Evolutionary conservation across 1,284 basidiomycete species (phyloP).

Genomic region (Clitocybe nebularis): DNA sequence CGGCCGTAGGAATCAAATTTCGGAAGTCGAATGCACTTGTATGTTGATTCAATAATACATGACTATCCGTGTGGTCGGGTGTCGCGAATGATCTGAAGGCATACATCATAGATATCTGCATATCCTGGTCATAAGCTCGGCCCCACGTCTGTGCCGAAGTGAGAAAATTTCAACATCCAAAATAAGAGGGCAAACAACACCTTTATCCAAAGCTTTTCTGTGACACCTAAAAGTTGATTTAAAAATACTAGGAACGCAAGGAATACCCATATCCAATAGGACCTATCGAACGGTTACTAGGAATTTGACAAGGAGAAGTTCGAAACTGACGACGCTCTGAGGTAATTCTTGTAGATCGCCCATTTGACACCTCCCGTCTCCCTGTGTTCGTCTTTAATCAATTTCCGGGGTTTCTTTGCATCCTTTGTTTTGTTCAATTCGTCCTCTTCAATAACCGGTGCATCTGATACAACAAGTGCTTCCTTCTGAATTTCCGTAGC

Average conservation of each 20-base stretch:
- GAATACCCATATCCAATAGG: conserved; percentile 63
- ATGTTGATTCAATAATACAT: neutral
- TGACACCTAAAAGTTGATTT: conserved; percentile 45
- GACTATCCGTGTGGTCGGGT: conserved; percentile 34
- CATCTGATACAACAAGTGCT: conserved; percentile 22
- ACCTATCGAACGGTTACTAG: conserved; percentile 32
- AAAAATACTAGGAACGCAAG: conserved; percentile 47
- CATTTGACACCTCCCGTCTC: conserved; percentile 77
- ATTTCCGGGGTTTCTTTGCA: conserved; percentile 57
- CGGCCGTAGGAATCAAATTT: too few species aligned
- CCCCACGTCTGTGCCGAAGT: conserved; percentile 66
- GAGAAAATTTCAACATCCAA: too few species aligned
- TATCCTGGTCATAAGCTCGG: conserved; percentile 43
- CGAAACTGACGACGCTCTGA: conserved; percentile 55
- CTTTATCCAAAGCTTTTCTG: conserved; percentile 75
- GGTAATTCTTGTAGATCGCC: conserved; percentile 75
- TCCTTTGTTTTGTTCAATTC: conserved; percentile 20
- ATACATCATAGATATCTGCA: conserved; percentile 20
- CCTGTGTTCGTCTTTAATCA: conserved; percentile 68
- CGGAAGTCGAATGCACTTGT: neutral
- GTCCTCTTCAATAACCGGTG: conserved; percentile 15
- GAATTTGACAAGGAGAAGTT: conserved; percentile 4
- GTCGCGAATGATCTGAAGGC: conserved; percentile 30
- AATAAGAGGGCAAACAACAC: conserved; percentile 27
- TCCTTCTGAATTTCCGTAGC: conserved; percentile 33